Conservation (phyloP, 305 asterid genomes). For the Solanum hybrid region DNA sequence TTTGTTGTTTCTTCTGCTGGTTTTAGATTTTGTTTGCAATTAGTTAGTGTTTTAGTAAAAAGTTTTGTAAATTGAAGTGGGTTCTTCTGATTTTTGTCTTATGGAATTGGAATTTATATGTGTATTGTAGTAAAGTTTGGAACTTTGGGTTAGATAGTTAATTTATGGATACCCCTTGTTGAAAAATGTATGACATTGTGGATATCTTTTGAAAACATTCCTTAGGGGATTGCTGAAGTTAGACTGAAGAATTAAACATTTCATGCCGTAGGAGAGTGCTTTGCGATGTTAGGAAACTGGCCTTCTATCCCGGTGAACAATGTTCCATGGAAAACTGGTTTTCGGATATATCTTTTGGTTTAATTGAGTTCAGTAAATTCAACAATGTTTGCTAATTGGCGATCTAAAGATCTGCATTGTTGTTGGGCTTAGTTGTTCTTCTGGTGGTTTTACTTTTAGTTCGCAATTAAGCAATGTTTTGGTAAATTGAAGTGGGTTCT, state of each 20-base stretch:
- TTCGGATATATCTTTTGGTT: not conserved
- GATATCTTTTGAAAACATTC: not conserved
- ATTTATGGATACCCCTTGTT: not conserved
- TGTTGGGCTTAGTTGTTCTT: not conserved
- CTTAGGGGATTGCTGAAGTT: not conserved
- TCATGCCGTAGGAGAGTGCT: not conserved
- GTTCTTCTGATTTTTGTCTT: not conserved
- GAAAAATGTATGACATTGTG: not conserved
- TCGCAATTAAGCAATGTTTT: not conserved
- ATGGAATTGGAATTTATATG: not conserved
- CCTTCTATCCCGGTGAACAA: not conserved
- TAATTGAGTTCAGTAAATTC: not conserved
- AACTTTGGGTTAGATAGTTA: not conserved
- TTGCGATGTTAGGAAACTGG: not conserved
- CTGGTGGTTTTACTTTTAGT: not conserved
- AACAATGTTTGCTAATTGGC: not conserved
- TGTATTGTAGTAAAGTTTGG: conserved; percentile 1
- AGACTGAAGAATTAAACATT: not conserved
- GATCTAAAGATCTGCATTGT: not conserved
- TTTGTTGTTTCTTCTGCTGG: not conserved
- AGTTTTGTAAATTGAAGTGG: not conserved
- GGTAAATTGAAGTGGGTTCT: not conserved
- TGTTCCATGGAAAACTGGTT: not conserved
- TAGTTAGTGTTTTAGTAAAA: not conserved
- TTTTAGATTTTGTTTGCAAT: not conserved